Base-by-base conservation (phyloP, 2,329 filamentous ascomycete species). In the Calcarisporium arbuscula region DNA sequence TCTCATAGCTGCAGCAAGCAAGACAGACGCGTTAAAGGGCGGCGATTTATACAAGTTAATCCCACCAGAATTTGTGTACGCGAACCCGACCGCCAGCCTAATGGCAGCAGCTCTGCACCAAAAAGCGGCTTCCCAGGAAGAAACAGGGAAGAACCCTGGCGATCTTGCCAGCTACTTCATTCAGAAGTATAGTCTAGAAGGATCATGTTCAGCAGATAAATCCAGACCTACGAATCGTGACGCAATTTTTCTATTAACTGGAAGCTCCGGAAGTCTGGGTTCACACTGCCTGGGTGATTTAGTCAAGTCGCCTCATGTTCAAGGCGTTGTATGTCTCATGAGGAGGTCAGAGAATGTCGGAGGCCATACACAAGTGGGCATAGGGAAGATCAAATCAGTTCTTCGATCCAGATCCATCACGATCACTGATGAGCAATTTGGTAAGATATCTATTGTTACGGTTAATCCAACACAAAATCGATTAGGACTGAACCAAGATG, bases 231-330 rank as follows among this genome's bases (percentile, higher is more conserved):
- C 23, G 14, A 9, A 20, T 11, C 34, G 39, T 8, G 27, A 36
- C n/a, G 39, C 38, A 10, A 29, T 43, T 2, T 41, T 49, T 9
- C 22, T 47, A 5, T 11, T 49, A n/a, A 49, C 46, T 4, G 46
- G 46, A n/a, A 35, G 30, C 12, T 40, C 46, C 2, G 46, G 46
- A 16, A 44, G 41, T 12, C 28, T 49, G 8, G 45, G 46, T 6
- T 44, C 43, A 3, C 40, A 45, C 17, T 34, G 34, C 17, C 10
- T 46, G 19, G 43, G 34, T 15, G 16, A 43, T 2, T 29, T 49
- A 12, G 46, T 32, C 6, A 27, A 35, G 5, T 34, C 36, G 15
- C 19, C 32, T 12, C 21, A 41, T 5, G 43, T 48, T 9, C 28
- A 19, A 10, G 38, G 34, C 10, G 34, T 45, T 8, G 31, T 45